These are phyloP conservation scores for Raphanus hybrid DNA, from an alignment of 441 rosid species.

Conservation along the genomic window DNA sequence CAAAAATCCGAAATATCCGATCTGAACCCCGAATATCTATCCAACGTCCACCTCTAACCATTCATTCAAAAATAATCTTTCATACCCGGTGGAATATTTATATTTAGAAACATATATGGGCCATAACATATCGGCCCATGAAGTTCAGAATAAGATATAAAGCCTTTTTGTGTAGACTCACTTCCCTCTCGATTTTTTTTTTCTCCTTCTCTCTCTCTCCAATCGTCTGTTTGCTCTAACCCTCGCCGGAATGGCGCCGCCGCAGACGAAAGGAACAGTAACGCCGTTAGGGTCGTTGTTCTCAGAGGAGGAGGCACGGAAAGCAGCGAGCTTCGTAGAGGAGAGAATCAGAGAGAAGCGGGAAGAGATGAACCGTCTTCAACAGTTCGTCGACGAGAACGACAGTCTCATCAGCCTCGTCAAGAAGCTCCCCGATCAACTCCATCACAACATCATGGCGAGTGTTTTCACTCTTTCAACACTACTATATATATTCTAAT, in stretches of 20 bases:
- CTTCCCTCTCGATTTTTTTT: slow-evolving; percentile 35
- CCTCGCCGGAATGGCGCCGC: slow-evolving; percentile 48
- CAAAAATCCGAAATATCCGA: too few relatives aligned
- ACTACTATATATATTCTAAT: background rate
- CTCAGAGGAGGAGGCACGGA: slow-evolving; percentile 60
- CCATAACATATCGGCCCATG: slow-evolving; percentile 25
- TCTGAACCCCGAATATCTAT: too few relatives aligned
- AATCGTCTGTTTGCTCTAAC: slow-evolving; percentile 19
- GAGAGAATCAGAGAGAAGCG: slow-evolving; percentile 63
- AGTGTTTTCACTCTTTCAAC: slow-evolving; percentile 1
- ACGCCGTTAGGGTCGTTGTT: slow-evolving; percentile 73
- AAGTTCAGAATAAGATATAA: background rate
- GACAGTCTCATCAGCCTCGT: slow-evolving; percentile 61
- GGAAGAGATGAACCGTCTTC: slow-evolving; percentile 54
- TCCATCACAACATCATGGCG: slow-evolving; percentile 80
- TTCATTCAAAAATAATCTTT: too few relatives aligned
- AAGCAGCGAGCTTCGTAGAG: slow-evolving; percentile 72
- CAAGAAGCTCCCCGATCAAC: slow-evolving; percentile 75
- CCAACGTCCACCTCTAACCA: too few relatives aligned
- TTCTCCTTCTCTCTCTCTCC: background rate
- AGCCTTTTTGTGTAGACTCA: background rate
- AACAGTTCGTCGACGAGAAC: slow-evolving; percentile 70
- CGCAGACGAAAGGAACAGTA: slow-evolving; percentile 56
- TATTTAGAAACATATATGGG: background rate
- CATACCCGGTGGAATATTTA: background rate